A percentile compares a stretch with the other conserved stretches of the same genome.
Evolutionary conservation across 352 stramenopile species (phyloP).

Genomic region (Pythium brachiatum): DNA sequence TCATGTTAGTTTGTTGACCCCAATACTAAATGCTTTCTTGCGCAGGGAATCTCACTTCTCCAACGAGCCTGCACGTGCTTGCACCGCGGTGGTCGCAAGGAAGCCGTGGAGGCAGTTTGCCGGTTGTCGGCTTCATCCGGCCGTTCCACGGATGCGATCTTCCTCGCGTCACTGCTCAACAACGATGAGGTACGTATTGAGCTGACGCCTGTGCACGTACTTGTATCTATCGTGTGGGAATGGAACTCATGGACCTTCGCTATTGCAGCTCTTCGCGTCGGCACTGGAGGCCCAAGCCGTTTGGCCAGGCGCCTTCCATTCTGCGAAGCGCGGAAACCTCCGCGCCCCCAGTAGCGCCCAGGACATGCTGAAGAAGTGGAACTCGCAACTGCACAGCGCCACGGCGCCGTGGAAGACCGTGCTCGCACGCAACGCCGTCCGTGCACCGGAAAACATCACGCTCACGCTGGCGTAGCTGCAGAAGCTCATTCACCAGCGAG

Average conservation of each 20-base stretch:
- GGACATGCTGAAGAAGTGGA: conserved; percentile 22
- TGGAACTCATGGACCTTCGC: background rate
- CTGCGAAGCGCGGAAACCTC: conserved; percentile 4
- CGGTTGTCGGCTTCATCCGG: conserved; percentile 21
- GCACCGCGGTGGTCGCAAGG: conserved; percentile 28
- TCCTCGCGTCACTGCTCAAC: conserved; percentile 47
- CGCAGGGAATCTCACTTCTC: conserved; percentile 55
- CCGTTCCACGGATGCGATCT: conserved; percentile 44
- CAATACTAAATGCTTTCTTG: background rate
- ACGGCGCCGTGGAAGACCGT: conserved; percentile 22
- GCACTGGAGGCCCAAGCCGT: conserved; percentile 6
- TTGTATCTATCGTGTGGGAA: too few relatives aligned
- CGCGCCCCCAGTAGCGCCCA: background rate
- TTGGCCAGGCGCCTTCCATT: conserved; percentile 12
- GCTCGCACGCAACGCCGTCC: conserved; percentile 20
- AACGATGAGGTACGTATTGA: conserved; percentile 35
- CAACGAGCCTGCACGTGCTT: conserved; percentile 53
- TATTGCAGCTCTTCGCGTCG: conserved; percentile 19
- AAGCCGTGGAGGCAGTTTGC: conserved; percentile 27
- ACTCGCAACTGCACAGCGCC: conserved; percentile 12
- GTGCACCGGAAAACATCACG: conserved; percentile 15
- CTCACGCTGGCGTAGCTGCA: conserved; percentile 4
- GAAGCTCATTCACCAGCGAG: too few relatives aligned
- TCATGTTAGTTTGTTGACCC: too few relatives aligned
- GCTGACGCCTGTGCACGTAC: too few relatives aligned